Evolutionary conservation across 2,329 filamentous ascomycete species (phyloP).

Genomic region (Aspergillus phoenicis): DNA sequence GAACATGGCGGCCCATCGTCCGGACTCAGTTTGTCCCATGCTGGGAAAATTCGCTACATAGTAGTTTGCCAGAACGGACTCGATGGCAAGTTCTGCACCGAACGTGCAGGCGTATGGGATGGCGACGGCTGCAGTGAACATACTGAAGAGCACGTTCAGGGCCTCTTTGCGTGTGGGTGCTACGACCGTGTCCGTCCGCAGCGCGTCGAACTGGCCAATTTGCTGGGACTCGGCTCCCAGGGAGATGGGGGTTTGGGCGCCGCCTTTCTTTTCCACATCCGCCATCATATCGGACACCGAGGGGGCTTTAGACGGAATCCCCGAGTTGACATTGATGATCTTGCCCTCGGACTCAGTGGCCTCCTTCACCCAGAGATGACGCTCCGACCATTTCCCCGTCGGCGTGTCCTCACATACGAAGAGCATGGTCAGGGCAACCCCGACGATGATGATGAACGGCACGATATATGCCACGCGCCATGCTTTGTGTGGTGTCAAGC

Average conservation of each 20-base stretch:
- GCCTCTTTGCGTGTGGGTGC: slow-evolving; percentile 65
- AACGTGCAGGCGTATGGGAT: slow-evolving; percentile 63
- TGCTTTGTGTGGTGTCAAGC: slow-evolving; percentile 66
- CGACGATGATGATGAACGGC: slow-evolving; percentile 74
- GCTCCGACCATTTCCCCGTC: slow-evolving; percentile 77
- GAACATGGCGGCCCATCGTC: slow-evolving; percentile 60
- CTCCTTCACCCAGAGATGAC: slow-evolving; percentile 60
- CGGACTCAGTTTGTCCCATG: slow-evolving; percentile 58
- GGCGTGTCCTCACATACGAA: slow-evolving; percentile 79
- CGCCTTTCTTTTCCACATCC: slow-evolving; percentile 39
- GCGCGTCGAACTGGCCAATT: slow-evolving; percentile 52
- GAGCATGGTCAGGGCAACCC: slow-evolving; percentile 68
- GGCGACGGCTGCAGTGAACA: slow-evolving; percentile 56
- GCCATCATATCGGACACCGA: slow-evolving; percentile 27
- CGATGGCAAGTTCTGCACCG: slow-evolving; percentile 62
- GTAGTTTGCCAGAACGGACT: slow-evolving; percentile 62
- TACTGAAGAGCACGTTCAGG: slow-evolving; percentile 63
- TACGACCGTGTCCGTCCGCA: slow-evolving; percentile 61
- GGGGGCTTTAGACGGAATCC: slow-evolving; percentile 26
- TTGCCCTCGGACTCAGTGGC: slow-evolving; percentile 26
- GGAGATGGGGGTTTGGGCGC: slow-evolving; percentile 25
- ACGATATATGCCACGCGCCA: slow-evolving; percentile 87
- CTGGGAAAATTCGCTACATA: slow-evolving; percentile 59
- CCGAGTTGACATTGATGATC: slow-evolving; percentile 34
- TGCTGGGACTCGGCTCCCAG: slow-evolving; percentile 46